Evolutionary conservation across 2,329 filamentous ascomycete genomes (phyloP).

Genomic region (Akanthomyces muscarius): DNA sequence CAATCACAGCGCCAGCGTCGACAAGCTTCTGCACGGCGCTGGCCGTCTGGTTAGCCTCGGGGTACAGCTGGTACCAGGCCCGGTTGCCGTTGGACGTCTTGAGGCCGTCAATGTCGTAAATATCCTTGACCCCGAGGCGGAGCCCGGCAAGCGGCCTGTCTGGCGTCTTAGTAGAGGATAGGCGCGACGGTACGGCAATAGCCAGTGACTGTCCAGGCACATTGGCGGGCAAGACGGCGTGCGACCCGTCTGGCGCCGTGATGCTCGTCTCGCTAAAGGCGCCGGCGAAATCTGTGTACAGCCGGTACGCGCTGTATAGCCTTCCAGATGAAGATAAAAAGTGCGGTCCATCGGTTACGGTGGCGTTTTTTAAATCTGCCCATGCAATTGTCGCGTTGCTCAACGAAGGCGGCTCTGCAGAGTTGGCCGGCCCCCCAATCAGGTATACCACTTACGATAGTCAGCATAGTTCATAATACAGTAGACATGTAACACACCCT

Average conservation of each 20-base stretch:
- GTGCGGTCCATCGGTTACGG: slow-evolving; percentile 20
- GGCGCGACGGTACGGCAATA: slow-evolving; percentile 50
- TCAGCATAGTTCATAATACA: background rate
- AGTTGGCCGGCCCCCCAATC: background rate
- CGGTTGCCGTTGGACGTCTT: slow-evolving; percentile 51
- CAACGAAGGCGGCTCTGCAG: background rate
- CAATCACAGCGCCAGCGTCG: slow-evolving; percentile 50
- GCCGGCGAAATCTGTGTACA: slow-evolving; percentile 24
- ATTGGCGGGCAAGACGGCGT: slow-evolving; percentile 17
- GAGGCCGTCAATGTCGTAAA: slow-evolving; percentile 52
- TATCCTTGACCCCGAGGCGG: slow-evolving; percentile 57
- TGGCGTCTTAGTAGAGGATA: slow-evolving; percentile 48
- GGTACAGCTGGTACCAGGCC: slow-evolving; percentile 53
- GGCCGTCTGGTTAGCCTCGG: slow-evolving; percentile 43
- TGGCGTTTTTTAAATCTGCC: background rate
- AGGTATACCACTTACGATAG: background rate
- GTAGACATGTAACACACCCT: slow-evolving; percentile 4
- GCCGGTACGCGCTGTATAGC: slow-evolving; percentile 20
- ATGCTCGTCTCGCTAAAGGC: slow-evolving; percentile 22
- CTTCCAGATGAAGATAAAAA: slow-evolving; percentile 18
- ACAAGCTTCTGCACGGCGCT: slow-evolving; percentile 52
- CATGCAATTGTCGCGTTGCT: background rate
- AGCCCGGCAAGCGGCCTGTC: slow-evolving; percentile 52
- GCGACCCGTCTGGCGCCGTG: background rate
- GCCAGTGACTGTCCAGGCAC: slow-evolving; percentile 18